Conservation (phyloP, 805 yeast genomes). For the Starmerella bombicola region DNA sequence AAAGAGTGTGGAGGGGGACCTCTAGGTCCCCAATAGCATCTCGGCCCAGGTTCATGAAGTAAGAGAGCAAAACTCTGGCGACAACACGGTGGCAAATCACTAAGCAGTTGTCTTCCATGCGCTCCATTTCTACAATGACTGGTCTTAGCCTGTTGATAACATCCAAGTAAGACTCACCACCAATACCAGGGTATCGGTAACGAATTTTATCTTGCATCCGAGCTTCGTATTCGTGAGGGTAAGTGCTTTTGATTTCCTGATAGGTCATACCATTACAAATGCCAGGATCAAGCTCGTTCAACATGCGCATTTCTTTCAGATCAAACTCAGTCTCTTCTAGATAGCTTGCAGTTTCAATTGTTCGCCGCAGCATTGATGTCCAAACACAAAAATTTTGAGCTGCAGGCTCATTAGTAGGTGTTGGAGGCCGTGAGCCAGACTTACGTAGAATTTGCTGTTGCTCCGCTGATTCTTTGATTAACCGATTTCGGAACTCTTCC, state of each 20-base stretch:
- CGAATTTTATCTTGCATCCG: constrained; percentile 65
- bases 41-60: constrained; percentile 67
- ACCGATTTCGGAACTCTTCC: constrained; percentile 50
- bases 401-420: constrained; percentile 32
- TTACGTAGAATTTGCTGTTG: constrained; percentile 34
- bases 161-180: constrained; percentile 91
- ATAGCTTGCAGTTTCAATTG: constrained; percentile 62
- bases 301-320: constrained; percentile 79
- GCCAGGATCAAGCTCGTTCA: constrained; percentile 90
- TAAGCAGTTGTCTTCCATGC: constrained; percentile 76
- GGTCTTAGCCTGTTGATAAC: constrained; percentile 85
- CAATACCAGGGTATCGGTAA: constrained; percentile 91
- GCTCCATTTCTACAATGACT: constrained; percentile 79
- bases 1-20: constrained; percentile 84
- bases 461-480: constrained; percentile 41
- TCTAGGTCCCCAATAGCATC: constrained; percentile 79
- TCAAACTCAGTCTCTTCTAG: constrained; percentile 67
- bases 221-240: constrained; percentile 68
- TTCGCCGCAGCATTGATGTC: constrained; percentile 75
- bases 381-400: constrained; percentile 81
- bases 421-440: constrained; percentile 27
- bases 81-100: constrained; percentile 85
- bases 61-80: constrained; percentile 73
- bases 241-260: constrained; percentile 58
- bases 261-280: constrained; percentile 87